Conservation (phyloP, 148 eudicot genomes). For the Rheum nobile region DNA sequence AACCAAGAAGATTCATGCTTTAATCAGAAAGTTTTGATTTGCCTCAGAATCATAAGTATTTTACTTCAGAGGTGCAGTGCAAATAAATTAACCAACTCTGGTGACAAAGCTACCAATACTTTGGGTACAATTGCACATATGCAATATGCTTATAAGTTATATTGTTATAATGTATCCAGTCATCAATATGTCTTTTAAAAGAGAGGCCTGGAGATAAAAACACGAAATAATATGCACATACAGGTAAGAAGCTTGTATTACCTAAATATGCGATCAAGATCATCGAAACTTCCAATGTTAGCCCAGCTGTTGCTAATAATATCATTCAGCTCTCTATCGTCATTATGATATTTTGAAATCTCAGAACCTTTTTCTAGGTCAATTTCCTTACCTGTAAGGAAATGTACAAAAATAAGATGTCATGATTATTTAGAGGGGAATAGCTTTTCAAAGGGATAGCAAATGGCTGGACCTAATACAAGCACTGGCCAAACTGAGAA, state of each 20-base stretch:
- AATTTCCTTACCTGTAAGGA: slow-evolving; percentile 29
- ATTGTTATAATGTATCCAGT: background rate
- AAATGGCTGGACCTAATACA: slow-evolving; percentile 13
- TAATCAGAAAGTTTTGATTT: background rate
- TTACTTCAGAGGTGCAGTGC: background rate
- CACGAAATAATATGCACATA: background rate
- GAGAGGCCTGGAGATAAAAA: background rate
- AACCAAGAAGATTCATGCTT: background rate
- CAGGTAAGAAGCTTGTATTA: slow-evolving; percentile 12
- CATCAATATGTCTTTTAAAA: background rate
- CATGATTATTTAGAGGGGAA: background rate
- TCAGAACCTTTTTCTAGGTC: slow-evolving; percentile 24
- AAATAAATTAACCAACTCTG: background rate
- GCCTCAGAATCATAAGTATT: background rate
- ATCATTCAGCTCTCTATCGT: slow-evolving; percentile 48
- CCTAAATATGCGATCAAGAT: slow-evolving; percentile 85
- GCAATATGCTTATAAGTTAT: background rate
- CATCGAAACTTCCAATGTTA: slow-evolving; percentile 79
- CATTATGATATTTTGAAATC: slow-evolving; percentile 31
- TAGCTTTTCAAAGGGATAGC: slow-evolving; percentile 15
- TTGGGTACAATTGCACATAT: background rate
- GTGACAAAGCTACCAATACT: background rate
- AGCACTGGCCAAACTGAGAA: slow-evolving; percentile 2
- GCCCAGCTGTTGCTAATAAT: slow-evolving; percentile 70
- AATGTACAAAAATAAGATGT: background rate